Conservation (phyloP, 495 filamentous ascomycete species). For the Aspergillus cristatus region DNA sequence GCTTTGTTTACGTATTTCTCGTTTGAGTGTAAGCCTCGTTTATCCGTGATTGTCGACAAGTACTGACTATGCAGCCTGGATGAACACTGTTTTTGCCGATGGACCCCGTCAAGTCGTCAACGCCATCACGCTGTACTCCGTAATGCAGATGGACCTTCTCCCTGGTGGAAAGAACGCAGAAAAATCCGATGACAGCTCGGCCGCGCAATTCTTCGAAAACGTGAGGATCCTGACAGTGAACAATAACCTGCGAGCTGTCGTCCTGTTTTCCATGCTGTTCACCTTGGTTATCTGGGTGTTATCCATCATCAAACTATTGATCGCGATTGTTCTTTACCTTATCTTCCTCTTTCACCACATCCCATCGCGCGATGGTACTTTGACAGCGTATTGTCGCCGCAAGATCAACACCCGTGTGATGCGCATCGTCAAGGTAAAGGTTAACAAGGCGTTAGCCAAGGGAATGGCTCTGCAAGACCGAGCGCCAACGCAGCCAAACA, state of each 20-base stretch:
- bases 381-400: conserved; percentile 76
- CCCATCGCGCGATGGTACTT: conserved; percentile 62
- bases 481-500: conserved; percentile 42
- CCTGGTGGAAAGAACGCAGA: conserved; percentile 45
- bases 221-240: conserved; percentile 57
- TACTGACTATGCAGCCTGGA: conserved; percentile 54
- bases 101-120: conserved; percentile 88
- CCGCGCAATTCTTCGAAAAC: conserved; percentile 67
- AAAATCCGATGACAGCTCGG: conserved; percentile 37
- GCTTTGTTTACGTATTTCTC: conserved; percentile 92
- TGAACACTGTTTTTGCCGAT: conserved; percentile 79
- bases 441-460: conserved; percentile 75
- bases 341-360: conserved; percentile 88
- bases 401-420: conserved; percentile 78
- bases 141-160: conserved; percentile 59
- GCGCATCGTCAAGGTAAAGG: conserved; percentile 69
- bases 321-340: conserved; percentile 69
- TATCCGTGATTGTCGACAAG: neutral
- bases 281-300: conserved; percentile 86
- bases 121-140: conserved; percentile 75
- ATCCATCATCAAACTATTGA: conserved; percentile 60
- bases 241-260: conserved; percentile 67
- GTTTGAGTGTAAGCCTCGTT: conserved; percentile 62
- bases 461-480: conserved; percentile 54
- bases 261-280: conserved; percentile 83